Evolutionary conservation across 2,329 filamentous ascomycete species (phyloP), one percentile per base, ranked within the genome.

Genomic region (Aspergillus tanneri): DNA sequence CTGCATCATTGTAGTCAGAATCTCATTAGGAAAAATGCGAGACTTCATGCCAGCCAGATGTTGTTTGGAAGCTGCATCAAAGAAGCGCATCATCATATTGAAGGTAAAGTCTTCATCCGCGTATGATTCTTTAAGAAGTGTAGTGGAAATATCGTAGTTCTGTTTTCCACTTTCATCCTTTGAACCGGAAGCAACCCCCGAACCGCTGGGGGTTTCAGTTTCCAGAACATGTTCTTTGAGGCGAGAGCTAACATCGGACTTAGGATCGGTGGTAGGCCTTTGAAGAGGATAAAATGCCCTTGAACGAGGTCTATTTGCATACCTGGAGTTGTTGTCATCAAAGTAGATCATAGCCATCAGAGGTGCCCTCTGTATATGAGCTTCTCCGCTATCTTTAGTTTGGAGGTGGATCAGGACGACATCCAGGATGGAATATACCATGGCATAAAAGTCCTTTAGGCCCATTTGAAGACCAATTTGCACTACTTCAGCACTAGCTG

Each of bases 391-490:
- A 8, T 39, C n/a, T 4, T 23, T n/a, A 10, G 24, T 45, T n/a
- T 47, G 25, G 10, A 53, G 50, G 19, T 49, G 48, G 10, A 57
- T 35, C 11, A 59, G 19, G 14, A 59, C 24, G 25, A 55, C 37
- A 23, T 57, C 54, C 22, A 54, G 3, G 11, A 59, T 49, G 2
- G 56, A 57, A 34, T 57, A 55, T 2, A 56, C 53, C 40, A 59
- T 41, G 7, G 47, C 56, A 41, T 47, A 40, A 30, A 59, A 59
- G 5, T 42, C 22, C 2, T 41, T 40, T 3, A 34, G 14, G 12
- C 53, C 54, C 16, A 50, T 47, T n/a, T 19, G 14, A 10, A 59
- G 43, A 9, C 56, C 56, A 23, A 34, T 19, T 3, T 56, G 35
- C 7, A 56, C 54, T 1, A 44, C 49, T 11, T 47, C 39, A 16